Conservation (phyloP, 2,329 filamentous ascomycete genomes). For the Microdochium paspali region DNA sequence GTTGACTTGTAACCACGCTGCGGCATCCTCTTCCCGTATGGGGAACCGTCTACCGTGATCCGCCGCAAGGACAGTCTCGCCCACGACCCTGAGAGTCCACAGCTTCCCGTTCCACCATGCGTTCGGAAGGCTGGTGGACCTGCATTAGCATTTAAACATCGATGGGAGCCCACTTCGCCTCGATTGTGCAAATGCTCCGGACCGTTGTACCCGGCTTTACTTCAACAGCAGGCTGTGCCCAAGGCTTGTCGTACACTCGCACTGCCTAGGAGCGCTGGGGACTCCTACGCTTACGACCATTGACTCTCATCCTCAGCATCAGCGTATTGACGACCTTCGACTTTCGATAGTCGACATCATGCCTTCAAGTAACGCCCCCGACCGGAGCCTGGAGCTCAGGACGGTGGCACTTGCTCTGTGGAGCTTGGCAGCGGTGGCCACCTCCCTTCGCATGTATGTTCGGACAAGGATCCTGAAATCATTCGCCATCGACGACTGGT, state of each 20-base stretch:
- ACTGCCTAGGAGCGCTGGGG: no score
- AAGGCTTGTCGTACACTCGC: no score
- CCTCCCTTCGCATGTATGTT: neutral
- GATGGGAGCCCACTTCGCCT: neutral
- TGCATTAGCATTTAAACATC: neutral
- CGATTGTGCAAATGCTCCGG: neutral
- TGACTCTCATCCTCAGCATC: neutral
- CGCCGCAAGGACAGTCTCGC: no score
- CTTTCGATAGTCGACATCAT: neutral
- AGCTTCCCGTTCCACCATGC: neutral
- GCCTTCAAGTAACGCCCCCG: neutral
- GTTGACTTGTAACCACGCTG: no score
- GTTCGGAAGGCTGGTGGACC: neutral
- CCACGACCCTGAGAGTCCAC: neutral
- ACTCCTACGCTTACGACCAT: neutral
- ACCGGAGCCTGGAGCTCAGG: neutral
- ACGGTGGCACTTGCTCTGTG: neutral
- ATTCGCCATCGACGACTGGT: neutral
- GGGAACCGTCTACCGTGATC: no score
- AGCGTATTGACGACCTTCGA: neutral
- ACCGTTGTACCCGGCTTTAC: neutral
- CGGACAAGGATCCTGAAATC: neutral
- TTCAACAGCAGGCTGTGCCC: neutral
- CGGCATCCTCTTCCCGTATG: no score
- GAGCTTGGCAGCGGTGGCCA: neutral